Percentiles rank a stretch among this genome's conserved stretches.
These are phyloP conservation scores for Umbelopsis vinacea DNA, from an alignment of 192 early-diverging fungal genomes.

Conservation along the genomic window DNA sequence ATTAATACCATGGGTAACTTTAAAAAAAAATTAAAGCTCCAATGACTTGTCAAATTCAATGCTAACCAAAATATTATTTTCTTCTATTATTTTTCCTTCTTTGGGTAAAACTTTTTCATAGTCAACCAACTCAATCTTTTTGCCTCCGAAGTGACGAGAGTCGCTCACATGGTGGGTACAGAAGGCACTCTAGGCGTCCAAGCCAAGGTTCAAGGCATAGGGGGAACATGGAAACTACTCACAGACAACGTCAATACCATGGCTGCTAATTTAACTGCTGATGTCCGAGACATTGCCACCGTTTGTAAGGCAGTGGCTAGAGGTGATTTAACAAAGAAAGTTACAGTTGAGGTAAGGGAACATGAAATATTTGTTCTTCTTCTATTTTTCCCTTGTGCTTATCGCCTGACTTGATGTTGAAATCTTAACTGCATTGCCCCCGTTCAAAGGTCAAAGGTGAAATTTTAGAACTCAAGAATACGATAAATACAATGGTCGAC, in stretches of 20 bases:
- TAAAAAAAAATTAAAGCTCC: neutral
- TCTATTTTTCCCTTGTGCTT: constrained; percentile 58
- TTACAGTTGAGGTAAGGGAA: constrained; percentile 52
- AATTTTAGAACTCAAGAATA: constrained; percentile 71
- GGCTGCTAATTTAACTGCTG: constrained; percentile 62
- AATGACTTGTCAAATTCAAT: neutral
- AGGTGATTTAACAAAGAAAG: constrained; percentile 62
- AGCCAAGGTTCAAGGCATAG: constrained; percentile 57
- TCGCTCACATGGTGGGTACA: constrained; percentile 55
- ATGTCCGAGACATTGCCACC: constrained; percentile 62
- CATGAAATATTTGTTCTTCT: neutral
- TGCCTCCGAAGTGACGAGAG: constrained; percentile 57
- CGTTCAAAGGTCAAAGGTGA: constrained; percentile 65
- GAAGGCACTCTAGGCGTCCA: constrained; percentile 66
- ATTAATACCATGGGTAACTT: constrained; percentile 59
- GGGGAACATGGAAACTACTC: constrained; percentile 59
- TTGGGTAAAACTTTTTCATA: constrained; percentile 42
- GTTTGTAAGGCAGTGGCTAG: constrained; percentile 61
- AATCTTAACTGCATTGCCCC: neutral
- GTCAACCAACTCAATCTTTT: constrained; percentile 57
- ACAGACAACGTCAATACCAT: constrained; percentile 66
- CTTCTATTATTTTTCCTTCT: constrained; percentile 34
- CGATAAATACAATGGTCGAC: constrained; percentile 76
- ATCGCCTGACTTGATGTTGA: constrained; percentile 44
- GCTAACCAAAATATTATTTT: neutral